Base-by-base conservation (phyloP, 2,329 filamentous ascomycete genomes). In the Fusarium graminum region DNA sequence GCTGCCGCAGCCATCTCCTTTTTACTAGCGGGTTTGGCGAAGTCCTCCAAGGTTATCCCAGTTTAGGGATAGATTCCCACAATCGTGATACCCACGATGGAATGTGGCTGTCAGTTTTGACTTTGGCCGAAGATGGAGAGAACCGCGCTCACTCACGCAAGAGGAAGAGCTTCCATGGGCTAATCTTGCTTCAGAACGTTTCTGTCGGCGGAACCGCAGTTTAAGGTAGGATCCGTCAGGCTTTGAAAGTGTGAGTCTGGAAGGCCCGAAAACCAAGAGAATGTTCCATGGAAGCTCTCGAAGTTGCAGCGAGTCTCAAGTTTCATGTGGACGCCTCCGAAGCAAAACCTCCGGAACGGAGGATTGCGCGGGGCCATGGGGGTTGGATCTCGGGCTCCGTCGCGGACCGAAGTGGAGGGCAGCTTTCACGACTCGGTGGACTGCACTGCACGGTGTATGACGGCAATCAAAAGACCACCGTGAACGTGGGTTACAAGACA, bases 81-180 rank as follows among this genome's bases (percentile, higher is more conserved):
- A 39, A 19, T 16, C 14, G 19, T 32, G 45, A 30, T 16, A 17
- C 32, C 39, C 40, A 17, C 28, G 22, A 34, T 58, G 65, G 65
- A 68, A 68, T 68, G 65, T 44, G 42, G 44, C 44, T 6, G 22
- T 44, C 13, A 53, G 25, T 49, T 62, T 58, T 56, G 34, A 61
- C 55, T 60, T 50, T 41, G 42, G 14, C 12, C 29, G n/a, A 47
- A 61, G 14, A 40, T 26, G 41, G 16, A 38, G 17, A 22, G 40
- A 39, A 52, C 30, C 30, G 40, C 34, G 34, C 16, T 43, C 32
- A 17, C 34, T 17, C 32, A 52, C 52, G 46, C 40, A 54, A 22
- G 45, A 17, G 34, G 25, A 29, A 12, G 32, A 36, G n/a, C 34
- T 56, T 17, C 16, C 13, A 44, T 7, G n/a, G 34, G 43, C 47